These are phyloP conservation scores for Colletotrichum neosansevieriae DNA, from an alignment of 2,329 filamentous ascomycete species.

Conservation along the genomic window DNA sequence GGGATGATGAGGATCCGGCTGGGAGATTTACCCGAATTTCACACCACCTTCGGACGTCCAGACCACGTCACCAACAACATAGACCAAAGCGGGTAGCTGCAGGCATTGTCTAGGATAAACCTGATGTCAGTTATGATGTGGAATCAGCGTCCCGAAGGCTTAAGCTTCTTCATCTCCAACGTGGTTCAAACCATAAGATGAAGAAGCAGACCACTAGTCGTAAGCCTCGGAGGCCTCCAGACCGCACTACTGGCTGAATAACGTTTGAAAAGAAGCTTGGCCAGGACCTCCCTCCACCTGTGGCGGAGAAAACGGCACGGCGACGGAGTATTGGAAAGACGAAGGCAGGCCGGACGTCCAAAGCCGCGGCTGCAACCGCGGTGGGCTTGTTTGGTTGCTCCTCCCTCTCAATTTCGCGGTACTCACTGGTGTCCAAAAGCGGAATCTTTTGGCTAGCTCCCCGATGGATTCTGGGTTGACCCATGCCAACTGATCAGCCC, in stretches of 20 bases:
- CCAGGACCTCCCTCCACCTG: neutral
- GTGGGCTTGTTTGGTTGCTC: neutral
- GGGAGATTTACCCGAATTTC: neutral
- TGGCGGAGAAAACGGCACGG: neutral
- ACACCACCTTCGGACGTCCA: neutral
- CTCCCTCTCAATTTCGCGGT: neutral
- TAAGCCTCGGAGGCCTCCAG: neutral
- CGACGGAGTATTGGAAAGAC: neutral
- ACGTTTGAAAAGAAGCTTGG: neutral
- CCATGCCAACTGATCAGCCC: constrained; percentile 2
- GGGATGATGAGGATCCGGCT: constrained; percentile 3
- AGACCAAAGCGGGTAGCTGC: neutral
- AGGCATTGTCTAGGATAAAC: neutral
- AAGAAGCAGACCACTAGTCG: neutral
- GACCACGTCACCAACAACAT: neutral
- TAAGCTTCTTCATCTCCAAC: constrained; percentile 29
- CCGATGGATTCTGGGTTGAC: constrained; percentile 4
- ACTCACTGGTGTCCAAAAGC: constrained; percentile 2
- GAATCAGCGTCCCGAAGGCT: constrained; percentile 24
- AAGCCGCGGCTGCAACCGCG: neutral
- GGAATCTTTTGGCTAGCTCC: constrained; percentile 18
- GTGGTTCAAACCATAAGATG: constrained; percentile 10
- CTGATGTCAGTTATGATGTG: constrained; percentile 20
- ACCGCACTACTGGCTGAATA: constrained; percentile 1
- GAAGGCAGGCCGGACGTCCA: neutral